phyloP scores from a whole-genome alignment of 2,329 filamentous ascomycete genomes.

The Aspergillus latus region DNA sequence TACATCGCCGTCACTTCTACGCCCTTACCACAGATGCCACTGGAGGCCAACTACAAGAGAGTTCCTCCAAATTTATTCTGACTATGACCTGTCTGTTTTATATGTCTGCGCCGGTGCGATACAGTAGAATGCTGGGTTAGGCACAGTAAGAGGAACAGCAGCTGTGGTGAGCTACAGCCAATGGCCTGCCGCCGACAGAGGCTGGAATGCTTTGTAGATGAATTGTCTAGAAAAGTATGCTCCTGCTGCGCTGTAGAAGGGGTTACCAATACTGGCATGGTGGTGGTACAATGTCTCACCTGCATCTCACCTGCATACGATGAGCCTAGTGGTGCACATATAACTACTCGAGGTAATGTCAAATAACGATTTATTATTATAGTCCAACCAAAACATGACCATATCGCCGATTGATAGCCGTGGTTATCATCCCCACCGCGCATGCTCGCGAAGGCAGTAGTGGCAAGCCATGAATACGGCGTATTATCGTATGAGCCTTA shows the following conservation, averaged over 20 bases:
- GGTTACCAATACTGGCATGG: constrained; percentile 36
- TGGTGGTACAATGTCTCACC: constrained; percentile 42
- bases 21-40: constrained; percentile 45
- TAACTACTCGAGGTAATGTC: too few species aligned
- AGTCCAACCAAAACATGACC: too few species aligned
- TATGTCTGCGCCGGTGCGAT: constrained; percentile 44
- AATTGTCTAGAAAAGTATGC: constrained; percentile 35
- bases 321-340: not conserved
- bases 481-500: too few species aligned
- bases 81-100: constrained; percentile 45
- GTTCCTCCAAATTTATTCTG: constrained; percentile 42
- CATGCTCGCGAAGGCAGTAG: too few species aligned
- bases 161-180: too few species aligned
- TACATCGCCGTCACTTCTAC: constrained; percentile 30
- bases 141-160: constrained; percentile 8
- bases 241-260: constrained; percentile 43
- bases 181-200: not conserved
- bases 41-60: constrained; percentile 42
- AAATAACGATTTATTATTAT: too few species aligned
- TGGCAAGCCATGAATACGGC: too few species aligned
- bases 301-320: constrained; percentile 37
- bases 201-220: constrained; percentile 2
- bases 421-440: too few species aligned
- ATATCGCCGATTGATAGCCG: too few species aligned
- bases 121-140: constrained; percentile 30